A percentile compares a stretch with the other conserved stretches of the same genome.
These are phyloP conservation scores for Penicillium sp. DNA, from an alignment of 2,329 filamentous ascomycete species.

Conservation along the genomic window DNA sequence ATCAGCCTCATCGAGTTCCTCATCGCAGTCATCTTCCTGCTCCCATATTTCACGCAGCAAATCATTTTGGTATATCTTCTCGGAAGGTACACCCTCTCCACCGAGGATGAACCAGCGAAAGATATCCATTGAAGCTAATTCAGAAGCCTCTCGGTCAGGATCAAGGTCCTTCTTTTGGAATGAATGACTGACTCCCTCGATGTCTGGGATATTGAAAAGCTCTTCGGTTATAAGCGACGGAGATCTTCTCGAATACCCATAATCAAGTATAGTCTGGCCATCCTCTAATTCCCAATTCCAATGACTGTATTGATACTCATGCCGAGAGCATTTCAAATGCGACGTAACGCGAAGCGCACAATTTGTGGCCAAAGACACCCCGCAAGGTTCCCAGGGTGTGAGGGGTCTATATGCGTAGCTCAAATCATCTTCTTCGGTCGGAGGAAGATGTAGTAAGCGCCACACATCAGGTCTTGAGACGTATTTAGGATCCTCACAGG, in stretches of 20 bases:
- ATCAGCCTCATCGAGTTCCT: not conserved
- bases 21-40: not conserved
- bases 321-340: conserved; percentile 11
- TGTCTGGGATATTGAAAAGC: not conserved
- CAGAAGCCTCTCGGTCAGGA: conserved; percentile 10
- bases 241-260: not conserved
- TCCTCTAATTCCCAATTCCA: conserved; percentile 9
- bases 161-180: conserved; percentile 3
- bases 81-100: conserved; percentile 13
- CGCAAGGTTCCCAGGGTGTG: conserved; percentile 10
- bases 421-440: conserved; percentile 9
- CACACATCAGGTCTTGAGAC: conserved; percentile 14
- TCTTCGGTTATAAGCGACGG: not conserved
- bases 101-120: conserved; percentile 19
- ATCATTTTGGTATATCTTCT: conserved; percentile 16
- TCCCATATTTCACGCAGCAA: conserved; percentile 10
- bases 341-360: conserved; percentile 12
- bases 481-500: not conserved
- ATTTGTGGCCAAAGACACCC: not conserved
- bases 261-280: conserved; percentile 2
- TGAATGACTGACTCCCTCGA: not conserved
- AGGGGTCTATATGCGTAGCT: not conserved
- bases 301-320: conserved; percentile 9
- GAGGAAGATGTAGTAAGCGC: conserved; percentile 11
- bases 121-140: conserved; percentile 13